Percentiles rank a stretch among this genome's conserved stretches.
Conservation (phyloP, 768 basidiomycete species). For the Rhizopogon rudus region DNA sequence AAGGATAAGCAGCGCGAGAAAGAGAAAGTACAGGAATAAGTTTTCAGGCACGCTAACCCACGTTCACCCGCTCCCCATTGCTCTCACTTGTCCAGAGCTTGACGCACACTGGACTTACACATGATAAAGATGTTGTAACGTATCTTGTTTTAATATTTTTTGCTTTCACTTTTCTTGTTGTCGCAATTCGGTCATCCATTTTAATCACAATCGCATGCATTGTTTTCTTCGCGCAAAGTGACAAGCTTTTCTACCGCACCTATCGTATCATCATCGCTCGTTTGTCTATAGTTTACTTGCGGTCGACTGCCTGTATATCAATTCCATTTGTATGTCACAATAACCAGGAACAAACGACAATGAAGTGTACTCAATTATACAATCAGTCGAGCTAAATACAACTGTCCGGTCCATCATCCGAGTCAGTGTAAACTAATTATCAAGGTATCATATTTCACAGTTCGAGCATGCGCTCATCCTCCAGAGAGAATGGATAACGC, state of each 20-base stretch:
- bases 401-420: neutral
- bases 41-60: neutral
- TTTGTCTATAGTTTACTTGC: slow-evolving; percentile 12
- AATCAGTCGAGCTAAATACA: neutral
- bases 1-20: slow-evolving; percentile 46
- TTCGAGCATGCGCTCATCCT: slow-evolving; percentile 27
- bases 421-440: neutral
- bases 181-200: slow-evolving; percentile 4
- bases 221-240: slow-evolving; percentile 6
- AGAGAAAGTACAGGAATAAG: slow-evolving; percentile 28
- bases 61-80: neutral
- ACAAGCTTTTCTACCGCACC: slow-evolving; percentile 4
- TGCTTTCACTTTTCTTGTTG: slow-evolving; percentile 17
- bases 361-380: neutral
- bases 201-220: neutral
- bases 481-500: slow-evolving; percentile 25
- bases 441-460: slow-evolving; percentile 10
- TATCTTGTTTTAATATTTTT: slow-evolving; percentile 21
- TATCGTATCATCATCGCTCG: slow-evolving; percentile 12
- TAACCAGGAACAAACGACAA: neutral
- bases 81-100: neutral
- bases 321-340: neutral
- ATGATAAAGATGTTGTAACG: slow-evolving; percentile 3
- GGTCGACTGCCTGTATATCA: neutral
- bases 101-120: neutral